phyloP scores from a whole-genome alignment of 257 asterid species.

The Rauvolfia tetraphylla region DNA sequence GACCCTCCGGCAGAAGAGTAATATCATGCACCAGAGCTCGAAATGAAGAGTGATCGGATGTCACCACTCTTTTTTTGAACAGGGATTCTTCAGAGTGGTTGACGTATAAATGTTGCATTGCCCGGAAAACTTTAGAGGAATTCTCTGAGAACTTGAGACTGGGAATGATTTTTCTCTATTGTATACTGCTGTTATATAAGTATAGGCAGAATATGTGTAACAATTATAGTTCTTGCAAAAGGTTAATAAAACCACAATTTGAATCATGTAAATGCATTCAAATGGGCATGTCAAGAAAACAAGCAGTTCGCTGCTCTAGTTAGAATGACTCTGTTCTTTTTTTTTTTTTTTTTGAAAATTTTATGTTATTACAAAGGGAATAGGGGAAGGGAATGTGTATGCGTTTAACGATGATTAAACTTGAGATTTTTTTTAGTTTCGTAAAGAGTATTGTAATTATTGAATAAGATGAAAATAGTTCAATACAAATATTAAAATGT shows the following conservation, averaged over 20 bases:
- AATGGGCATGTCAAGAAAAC: background rate
- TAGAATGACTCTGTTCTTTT: background rate
- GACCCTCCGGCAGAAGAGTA: conserved; percentile 73
- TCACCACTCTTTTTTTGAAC: background rate
- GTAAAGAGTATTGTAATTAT: too few relatives aligned
- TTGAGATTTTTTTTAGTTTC: too few relatives aligned
- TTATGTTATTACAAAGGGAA: too few relatives aligned
- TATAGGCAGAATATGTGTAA: background rate
- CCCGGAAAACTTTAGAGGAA: background rate
- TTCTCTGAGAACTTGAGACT: background rate
- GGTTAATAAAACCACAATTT: background rate
- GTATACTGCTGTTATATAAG: background rate
- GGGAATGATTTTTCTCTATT: background rate
- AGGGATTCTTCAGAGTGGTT: background rate
- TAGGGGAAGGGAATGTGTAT: too few relatives aligned
- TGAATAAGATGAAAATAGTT: too few relatives aligned
- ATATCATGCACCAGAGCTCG: background rate
- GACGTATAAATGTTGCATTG: background rate
- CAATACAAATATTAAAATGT: too few relatives aligned
- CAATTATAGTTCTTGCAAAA: background rate
- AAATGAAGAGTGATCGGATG: background rate
- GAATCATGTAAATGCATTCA: background rate
- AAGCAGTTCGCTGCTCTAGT: background rate
- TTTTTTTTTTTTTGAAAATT: too few relatives aligned
- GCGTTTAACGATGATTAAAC: too few relatives aligned